Conservation (phyloP, 1,139 yeast genomes). For the Entelexis paramagnoliae region DNA sequence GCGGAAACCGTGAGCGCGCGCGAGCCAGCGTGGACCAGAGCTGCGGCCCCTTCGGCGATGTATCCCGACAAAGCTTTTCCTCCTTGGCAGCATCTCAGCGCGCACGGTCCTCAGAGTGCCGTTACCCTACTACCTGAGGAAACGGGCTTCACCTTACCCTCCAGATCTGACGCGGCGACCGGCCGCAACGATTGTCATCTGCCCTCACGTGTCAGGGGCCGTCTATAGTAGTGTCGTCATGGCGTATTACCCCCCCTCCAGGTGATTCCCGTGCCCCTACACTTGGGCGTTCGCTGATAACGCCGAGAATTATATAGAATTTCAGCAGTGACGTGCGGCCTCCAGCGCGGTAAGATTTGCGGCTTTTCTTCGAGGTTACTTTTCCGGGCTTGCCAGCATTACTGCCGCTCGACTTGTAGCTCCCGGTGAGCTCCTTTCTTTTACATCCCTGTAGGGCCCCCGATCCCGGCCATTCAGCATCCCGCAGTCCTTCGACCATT, state of each 20-base stretch:
- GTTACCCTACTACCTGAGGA: not conserved
- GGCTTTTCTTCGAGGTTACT: not conserved
- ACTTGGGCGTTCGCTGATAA: not conserved
- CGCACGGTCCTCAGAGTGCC: not conserved
- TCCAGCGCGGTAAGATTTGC: not conserved
- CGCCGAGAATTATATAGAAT: not conserved
- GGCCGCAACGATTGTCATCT: not conserved
- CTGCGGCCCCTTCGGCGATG: no score
- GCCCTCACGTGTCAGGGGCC: not conserved
- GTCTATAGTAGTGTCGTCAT: not conserved
- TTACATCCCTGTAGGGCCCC: not conserved
- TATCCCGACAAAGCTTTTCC: no score
- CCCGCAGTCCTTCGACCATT: no score
- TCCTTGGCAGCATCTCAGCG: not conserved
- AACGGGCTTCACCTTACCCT: constrained; percentile 1
- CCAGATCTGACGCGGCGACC: not conserved
- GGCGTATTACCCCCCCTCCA: not conserved
- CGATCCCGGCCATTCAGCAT: not conserved
- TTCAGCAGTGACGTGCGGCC: not conserved
- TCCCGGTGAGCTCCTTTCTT: not conserved
- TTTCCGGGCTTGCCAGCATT: not conserved
- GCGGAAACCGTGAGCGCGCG: no score
- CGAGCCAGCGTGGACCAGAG: no score
- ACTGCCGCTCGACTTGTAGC: not conserved
- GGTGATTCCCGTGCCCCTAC: constrained; percentile 1